Percentiles rank a stretch among this genome's conserved stretches.
phyloP scores from a whole-genome alignment of 139 green algal genomes.

The Chlorella sp. region DNA sequence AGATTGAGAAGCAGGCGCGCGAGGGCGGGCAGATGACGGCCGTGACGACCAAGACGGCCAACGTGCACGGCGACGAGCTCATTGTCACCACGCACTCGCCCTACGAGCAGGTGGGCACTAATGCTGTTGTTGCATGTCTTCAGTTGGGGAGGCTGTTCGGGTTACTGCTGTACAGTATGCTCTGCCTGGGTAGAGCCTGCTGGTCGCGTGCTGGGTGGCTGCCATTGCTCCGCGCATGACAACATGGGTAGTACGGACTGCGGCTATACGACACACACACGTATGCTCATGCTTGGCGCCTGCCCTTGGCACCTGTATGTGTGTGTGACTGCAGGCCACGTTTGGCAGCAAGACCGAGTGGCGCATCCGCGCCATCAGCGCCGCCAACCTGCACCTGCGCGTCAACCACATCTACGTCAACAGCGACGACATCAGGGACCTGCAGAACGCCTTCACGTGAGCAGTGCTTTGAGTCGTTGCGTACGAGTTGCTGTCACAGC shows the following conservation, averaged over 20 bases:
- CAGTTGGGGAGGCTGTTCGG: no score
- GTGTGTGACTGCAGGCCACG: conserved; percentile 50
- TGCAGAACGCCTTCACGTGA: conserved; percentile 75
- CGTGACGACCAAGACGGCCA: conserved; percentile 90
- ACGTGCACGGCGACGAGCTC: conserved; percentile 94
- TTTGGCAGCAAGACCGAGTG: conserved; percentile 98
- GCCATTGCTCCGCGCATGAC: no score
- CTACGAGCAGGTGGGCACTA: conserved; percentile 85
- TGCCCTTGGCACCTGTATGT: no score
- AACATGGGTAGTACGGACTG: no score
- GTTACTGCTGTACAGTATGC: no score
- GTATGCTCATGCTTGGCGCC: no score
- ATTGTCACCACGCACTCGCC: conserved; percentile 97
- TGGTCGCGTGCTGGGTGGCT: no score
- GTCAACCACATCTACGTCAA: conserved; percentile 99
- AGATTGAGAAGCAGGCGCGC: conserved; percentile 96
- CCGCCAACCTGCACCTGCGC: conserved; percentile 96
- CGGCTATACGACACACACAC: no score
- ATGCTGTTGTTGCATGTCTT: no score
- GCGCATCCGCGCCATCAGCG: conserved; percentile 93
- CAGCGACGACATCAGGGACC: conserved; percentile 88
- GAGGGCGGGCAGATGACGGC: conserved; percentile 85
- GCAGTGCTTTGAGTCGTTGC: no score
- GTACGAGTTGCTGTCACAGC: not conserved
- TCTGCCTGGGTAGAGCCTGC: no score